Evolutionary conservation across 352 stramenopile species (phyloP).

Genomic region (Globisporangium nagaii): DNA sequence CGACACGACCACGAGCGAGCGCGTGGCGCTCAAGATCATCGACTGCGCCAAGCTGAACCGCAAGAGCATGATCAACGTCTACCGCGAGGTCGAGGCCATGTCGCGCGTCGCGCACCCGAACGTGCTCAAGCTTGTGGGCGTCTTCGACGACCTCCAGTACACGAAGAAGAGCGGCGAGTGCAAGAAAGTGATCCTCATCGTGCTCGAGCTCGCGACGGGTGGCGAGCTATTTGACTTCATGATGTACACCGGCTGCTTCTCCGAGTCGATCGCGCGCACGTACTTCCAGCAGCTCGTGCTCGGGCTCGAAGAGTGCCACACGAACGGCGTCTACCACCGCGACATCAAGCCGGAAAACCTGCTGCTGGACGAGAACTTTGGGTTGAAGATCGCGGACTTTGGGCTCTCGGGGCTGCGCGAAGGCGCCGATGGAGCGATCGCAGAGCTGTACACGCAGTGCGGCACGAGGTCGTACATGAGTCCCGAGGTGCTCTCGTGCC

Average conservation of each 20-base stretch:
- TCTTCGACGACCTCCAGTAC: constrained; percentile 70
- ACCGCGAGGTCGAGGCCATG: constrained; percentile 89
- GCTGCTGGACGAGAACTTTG: constrained; percentile 78
- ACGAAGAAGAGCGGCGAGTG: constrained; percentile 64
- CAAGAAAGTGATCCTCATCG: constrained; percentile 85
- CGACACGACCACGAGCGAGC: constrained; percentile 67
- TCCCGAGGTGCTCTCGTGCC: constrained; percentile 84
- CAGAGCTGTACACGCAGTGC: constrained; percentile 84
- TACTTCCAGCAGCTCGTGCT: constrained; percentile 87
- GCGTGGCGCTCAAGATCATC: constrained; percentile 90
- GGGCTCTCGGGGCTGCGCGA: constrained; percentile 89
- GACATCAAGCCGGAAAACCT: constrained; percentile 95
- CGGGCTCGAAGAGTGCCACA: constrained; percentile 79
- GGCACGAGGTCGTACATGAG: constrained; percentile 92
- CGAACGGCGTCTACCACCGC: constrained; percentile 83
- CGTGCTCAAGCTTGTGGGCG: constrained; percentile 73
- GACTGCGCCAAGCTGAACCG: constrained; percentile 75
- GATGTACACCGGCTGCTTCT: constrained; percentile 90
- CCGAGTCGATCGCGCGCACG: constrained; percentile 77
- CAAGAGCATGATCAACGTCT: constrained; percentile 80
- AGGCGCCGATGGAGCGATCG: constrained; percentile 46
- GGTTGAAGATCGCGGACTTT: constrained; percentile 94
- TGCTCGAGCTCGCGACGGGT: constrained; percentile 82
- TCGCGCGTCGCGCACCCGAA: constrained; percentile 78
- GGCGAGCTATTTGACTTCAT: constrained; percentile 92